phyloP scores from a whole-genome alignment of 129 eudicot genomes.

The Lonicera japonica region DNA sequence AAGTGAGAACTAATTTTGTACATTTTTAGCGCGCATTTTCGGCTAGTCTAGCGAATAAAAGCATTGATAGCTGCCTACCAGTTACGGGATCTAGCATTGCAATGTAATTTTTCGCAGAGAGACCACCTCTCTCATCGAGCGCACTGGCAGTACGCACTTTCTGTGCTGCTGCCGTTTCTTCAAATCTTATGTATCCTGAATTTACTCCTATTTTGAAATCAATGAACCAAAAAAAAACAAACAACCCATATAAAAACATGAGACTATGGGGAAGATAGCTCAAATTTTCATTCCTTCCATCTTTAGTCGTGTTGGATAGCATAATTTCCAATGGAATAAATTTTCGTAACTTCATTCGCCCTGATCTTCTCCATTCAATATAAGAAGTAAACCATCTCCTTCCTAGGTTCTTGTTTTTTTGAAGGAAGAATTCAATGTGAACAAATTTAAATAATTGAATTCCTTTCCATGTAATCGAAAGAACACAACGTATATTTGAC shows the following conservation, averaged over 20 bases:
- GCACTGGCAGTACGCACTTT: conserved; percentile 96
- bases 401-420: not conserved
- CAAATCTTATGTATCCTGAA: conserved; percentile 83
- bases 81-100: conserved; percentile 78
- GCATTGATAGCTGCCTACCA: conserved; percentile 34
- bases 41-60: not conserved
- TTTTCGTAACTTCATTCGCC: too few species aligned
- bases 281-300: too few species aligned
- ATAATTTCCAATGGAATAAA: too few species aligned
- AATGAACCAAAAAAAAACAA: conserved; percentile 36
- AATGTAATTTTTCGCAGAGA: conserved; percentile 70
- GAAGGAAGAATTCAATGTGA: too few species aligned
- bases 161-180: conserved; percentile 71
- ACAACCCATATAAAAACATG: too few species aligned
- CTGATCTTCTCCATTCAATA: not conserved
- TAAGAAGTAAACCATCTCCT: not conserved
- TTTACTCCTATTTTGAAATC: conserved; percentile 81
- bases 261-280: too few species aligned
- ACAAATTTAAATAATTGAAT: too few species aligned
- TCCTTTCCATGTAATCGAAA: too few species aligned
- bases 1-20: too few species aligned
- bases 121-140: conserved; percentile 83
- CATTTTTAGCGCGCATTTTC: too few species aligned
- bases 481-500: too few species aligned
- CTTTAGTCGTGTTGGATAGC: too few species aligned